phyloP scores from a whole-genome alignment of 345 rosid species.

The Bruguiera sexangula region DNA sequence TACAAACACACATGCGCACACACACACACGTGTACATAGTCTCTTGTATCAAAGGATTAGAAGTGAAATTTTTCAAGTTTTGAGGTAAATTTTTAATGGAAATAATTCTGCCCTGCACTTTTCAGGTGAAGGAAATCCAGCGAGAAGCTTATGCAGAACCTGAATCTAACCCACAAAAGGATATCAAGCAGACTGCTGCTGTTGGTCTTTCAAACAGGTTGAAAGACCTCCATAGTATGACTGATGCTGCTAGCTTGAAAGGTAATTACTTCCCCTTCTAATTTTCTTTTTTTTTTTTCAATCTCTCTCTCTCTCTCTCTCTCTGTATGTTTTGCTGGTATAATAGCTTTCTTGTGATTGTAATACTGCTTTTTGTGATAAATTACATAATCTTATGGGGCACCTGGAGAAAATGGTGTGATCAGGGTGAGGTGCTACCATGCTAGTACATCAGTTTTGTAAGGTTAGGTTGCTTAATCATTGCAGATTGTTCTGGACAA shows the following conservation, averaged over 20 bases:
- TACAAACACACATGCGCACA: background rate
- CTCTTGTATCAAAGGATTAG: background rate
- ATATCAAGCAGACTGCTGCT: slow-evolving; percentile 61
- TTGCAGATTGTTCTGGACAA: no score
- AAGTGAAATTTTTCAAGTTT: background rate
- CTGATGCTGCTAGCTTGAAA: slow-evolving; percentile 71
- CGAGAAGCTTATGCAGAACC: slow-evolving; percentile 56
- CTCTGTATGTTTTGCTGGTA: background rate
- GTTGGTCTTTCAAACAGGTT: slow-evolving; percentile 84
- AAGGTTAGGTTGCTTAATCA: no score
- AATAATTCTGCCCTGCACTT: slow-evolving; percentile 3
- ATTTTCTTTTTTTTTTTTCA: background rate
- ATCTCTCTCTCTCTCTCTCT: background rate
- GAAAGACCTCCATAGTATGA: slow-evolving; percentile 56
- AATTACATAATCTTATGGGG: no score
- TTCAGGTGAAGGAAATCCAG: slow-evolving; percentile 81
- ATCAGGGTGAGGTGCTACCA: no score
- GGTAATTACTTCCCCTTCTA: slow-evolving; percentile 36
- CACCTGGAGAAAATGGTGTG: no score
- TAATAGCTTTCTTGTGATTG: no score
- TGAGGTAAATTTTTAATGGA: background rate
- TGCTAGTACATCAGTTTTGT: no score
- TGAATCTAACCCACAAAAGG: slow-evolving; percentile 48
- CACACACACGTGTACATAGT: background rate
- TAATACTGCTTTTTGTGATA: no score